A percentile compares a stretch with the other conserved stretches of the same genome.
phyloP scores from a whole-genome alignment of 768 basidiomycete species.

The Wakefieldia striispora region DNA sequence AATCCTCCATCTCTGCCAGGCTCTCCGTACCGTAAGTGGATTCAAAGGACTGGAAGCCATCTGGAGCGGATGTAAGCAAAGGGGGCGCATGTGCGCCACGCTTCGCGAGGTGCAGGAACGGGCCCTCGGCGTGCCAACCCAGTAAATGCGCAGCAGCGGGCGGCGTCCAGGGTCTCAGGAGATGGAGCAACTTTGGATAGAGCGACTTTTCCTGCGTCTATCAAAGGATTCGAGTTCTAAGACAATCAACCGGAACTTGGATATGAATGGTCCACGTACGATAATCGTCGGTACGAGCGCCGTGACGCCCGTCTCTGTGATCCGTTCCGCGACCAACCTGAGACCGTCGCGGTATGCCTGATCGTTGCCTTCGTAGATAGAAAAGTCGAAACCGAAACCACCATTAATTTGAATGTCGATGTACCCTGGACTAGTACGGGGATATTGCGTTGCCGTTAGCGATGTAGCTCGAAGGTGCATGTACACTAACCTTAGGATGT shows the following conservation, averaged over 20 bases:
- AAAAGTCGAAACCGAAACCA: constrained; percentile 86
- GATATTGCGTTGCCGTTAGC: constrained; percentile 7
- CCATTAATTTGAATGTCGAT: constrained; percentile 92
- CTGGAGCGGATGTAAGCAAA: constrained; percentile 58
- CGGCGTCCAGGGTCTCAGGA: constrained; percentile 67
- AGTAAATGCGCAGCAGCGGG: constrained; percentile 67
- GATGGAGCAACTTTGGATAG: constrained; percentile 66
- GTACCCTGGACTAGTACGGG: constrained; percentile 70
- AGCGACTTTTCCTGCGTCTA: constrained; percentile 78
- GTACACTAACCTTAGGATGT: constrained; percentile 62
- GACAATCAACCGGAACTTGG: background rate
- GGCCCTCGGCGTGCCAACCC: constrained; percentile 92
- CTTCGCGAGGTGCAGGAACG: constrained; percentile 80
- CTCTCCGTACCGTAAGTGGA: constrained; percentile 70
- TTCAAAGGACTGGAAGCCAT: constrained; percentile 69
- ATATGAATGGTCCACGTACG: constrained; percentile 38
- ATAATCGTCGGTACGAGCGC: constrained; percentile 71
- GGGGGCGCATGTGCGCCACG: constrained; percentile 78
- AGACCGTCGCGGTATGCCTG: constrained; percentile 66
- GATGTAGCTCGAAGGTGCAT: constrained; percentile 2
- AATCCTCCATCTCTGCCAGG: constrained; percentile 61
- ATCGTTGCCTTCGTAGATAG: constrained; percentile 72
- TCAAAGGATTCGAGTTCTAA: background rate
- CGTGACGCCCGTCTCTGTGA: constrained; percentile 86
- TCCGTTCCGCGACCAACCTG: constrained; percentile 66